Conservation (phyloP, 306 rosid genomes). For the Trifolium subterraneum region DNA sequence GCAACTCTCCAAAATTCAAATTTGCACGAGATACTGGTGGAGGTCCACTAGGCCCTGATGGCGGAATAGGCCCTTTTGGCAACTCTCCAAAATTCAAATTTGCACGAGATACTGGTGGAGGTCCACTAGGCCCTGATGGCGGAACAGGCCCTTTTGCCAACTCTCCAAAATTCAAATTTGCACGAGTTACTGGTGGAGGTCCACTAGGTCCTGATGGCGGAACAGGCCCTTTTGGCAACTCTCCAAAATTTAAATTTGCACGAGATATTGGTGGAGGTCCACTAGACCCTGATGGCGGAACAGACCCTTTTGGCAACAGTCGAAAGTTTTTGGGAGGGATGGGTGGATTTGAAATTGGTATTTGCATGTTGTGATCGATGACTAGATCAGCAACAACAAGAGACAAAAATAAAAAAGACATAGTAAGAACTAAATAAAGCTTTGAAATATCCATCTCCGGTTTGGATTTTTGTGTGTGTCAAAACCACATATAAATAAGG, state of each 20-base stretch:
- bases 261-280: too few species aligned
- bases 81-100: not conserved
- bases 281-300: too few species aligned
- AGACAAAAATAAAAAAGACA: not conserved
- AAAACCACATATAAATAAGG: not conserved
- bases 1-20: not conserved
- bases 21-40: not conserved
- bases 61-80: not conserved
- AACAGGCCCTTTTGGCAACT: too few species aligned
- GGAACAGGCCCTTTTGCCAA: not conserved
- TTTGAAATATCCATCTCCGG: not conserved
- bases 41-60: not conserved
- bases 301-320: too few species aligned
- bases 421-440: not conserved
- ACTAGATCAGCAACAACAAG: not conserved
- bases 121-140: not conserved
- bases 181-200: too few species aligned
- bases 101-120: too few species aligned
- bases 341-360: not conserved
- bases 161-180: not conserved
- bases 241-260: too few species aligned
- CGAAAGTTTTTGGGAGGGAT: too few species aligned
- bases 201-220: too few species aligned
- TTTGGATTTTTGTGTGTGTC: not conserved
- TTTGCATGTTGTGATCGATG: not conserved